phyloP scores from a whole-genome alignment of 106 monocot genomes.

The Dactylorhiza incarnata region DNA sequence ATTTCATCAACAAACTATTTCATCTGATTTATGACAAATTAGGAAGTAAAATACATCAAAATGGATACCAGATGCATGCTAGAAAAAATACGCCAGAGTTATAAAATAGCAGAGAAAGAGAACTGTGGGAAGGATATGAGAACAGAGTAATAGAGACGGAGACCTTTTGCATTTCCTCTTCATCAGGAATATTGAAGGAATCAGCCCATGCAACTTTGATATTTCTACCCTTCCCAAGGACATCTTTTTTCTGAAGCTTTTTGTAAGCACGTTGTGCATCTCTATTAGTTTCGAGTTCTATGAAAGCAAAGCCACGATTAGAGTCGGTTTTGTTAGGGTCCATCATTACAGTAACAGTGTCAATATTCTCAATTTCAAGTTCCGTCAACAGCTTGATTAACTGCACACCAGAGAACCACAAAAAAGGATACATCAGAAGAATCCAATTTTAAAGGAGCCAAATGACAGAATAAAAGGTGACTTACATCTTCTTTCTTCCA shows the following conservation, averaged over 20 bases:
- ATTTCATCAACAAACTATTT: neutral
- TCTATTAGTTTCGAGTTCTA: constrained; percentile 84
- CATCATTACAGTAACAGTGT: constrained; percentile 54
- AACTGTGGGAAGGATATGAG: neutral
- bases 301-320: constrained; percentile 86
- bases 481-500: constrained; percentile 97
- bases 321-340: constrained; percentile 41
- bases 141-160: constrained; percentile 28
- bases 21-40: neutral
- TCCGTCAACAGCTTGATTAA: constrained; percentile 47
- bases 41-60: neutral
- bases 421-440: neutral
- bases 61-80: neutral
- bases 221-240: constrained; percentile 59
- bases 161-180: constrained; percentile 88
- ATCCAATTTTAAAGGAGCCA: neutral
- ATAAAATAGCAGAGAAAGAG: neutral
- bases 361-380: constrained; percentile 80
- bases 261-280: constrained; percentile 79
- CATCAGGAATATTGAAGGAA: constrained; percentile 68
- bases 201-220: constrained; percentile 84
- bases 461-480: neutral
- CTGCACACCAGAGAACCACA: constrained; percentile 26
- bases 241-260: constrained; percentile 76
- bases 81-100: neutral